Base-by-base conservation (phyloP, 2,329 filamentous ascomycete species). In the Penicillium sp. region DNA sequence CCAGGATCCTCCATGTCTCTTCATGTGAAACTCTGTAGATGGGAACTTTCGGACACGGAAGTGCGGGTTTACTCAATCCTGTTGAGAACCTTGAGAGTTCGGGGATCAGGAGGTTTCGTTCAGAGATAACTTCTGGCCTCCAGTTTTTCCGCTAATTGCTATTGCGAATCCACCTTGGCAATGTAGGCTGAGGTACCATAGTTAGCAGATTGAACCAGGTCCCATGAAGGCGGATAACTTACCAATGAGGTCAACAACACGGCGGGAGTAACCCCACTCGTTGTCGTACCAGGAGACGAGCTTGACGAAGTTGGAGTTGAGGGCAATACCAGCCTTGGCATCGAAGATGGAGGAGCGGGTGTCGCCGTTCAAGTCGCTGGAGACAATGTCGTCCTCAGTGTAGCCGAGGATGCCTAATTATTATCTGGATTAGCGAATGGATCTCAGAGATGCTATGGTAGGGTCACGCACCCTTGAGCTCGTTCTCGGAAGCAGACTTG, bases 271-370 rank as follows among this genome's bases (percentile, higher is more conserved):
- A 78, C 93, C 95, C 93, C 93, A 97, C 89, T 98, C 94, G 88
- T 98, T 98, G 88, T 97, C 93, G 85, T 97, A 97, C 95, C 94
- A 98, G 76, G 90, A 90, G 80, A 97, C 91, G 67, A 99, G 88
- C 91, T 99, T 99, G 88, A 97, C 89, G 82, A 98, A 98, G 90
- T 97, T 93, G 77, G 93, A 83, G 89, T 98, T 99, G 75, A 99
- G 90, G 71, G 93, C 91, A 84, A 99, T 98, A 88, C 95, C 95
- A 66, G 95, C 95, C 91, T 97, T 96, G 82, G 93, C 93, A 81
- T 99, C 95, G 83, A 99, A 97, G 88, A 98, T 96, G 85, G 93
- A 97, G 71, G 93, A 97, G 88, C 89, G 83, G 80, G 85, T 87
- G 86, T 98, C 91, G 82, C 95, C 95, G 85, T 91, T 95, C 82